Conservation (phyloP, 164 flowering plant species). For the Akebia trifoliata region DNA sequence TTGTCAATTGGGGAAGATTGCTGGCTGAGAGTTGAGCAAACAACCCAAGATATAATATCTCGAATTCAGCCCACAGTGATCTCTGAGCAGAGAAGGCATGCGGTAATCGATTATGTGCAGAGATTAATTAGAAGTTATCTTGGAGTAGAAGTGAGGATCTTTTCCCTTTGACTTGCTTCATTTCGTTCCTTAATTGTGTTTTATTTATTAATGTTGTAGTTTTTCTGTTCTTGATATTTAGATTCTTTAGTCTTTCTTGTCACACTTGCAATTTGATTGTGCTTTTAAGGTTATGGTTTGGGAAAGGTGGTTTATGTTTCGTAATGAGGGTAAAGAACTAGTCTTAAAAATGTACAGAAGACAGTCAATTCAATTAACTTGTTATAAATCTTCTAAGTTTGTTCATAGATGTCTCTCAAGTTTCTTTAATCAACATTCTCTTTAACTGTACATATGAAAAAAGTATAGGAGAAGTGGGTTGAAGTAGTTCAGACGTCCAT, state of each 20-base stretch:
- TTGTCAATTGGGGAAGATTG: too few relatives aligned
- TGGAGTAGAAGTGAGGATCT: slow-evolving; percentile 27
- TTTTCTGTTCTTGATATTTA: not conserved
- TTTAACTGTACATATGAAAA: slow-evolving; percentile 3
- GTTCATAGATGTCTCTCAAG: too few relatives aligned
- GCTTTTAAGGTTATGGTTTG: too few relatives aligned
- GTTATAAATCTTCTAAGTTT: not conserved
- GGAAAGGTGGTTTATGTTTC: too few relatives aligned
- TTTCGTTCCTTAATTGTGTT: not conserved
- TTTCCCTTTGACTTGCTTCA: not conserved
- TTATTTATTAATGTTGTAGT: not conserved
- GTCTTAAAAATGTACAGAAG: too few relatives aligned
- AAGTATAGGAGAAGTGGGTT: too few relatives aligned
- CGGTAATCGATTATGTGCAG: slow-evolving; percentile 38
- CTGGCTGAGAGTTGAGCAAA: slow-evolving; percentile 32
- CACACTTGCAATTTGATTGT: too few relatives aligned
- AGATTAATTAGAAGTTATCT: slow-evolving; percentile 19
- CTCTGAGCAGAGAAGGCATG: slow-evolving; percentile 30
- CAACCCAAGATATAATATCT: slow-evolving; percentile 22
- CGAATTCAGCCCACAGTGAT: slow-evolving; percentile 33
- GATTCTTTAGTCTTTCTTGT: too few relatives aligned
- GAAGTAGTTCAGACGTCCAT: too few relatives aligned
- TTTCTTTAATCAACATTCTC: too few relatives aligned
- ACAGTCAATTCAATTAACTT: not conserved
- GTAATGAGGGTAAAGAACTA: too few relatives aligned